Evolutionary conservation across 2,329 filamentous ascomycete species (phyloP).

Genomic region (Didymella arachidicola): DNA sequence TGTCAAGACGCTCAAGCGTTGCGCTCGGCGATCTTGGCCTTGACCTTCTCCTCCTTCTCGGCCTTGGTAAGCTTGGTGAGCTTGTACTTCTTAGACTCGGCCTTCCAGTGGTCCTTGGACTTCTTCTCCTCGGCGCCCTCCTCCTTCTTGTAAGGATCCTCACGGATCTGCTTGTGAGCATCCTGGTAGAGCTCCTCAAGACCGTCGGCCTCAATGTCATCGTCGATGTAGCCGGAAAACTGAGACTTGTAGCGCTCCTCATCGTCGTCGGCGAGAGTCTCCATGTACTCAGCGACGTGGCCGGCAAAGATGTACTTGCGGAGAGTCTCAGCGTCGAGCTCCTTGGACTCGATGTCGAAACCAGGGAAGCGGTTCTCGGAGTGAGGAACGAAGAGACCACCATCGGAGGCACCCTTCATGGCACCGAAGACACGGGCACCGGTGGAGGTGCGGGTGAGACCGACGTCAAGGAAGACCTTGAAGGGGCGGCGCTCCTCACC

Average conservation of each 20-base stretch:
- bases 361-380: conserved; percentile 99
- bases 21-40: conserved; percentile 90
- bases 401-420: conserved; percentile 99
- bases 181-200: conserved; percentile 96
- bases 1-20: conserved; percentile 53
- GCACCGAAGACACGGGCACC: conserved; percentile 99
- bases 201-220: conserved; percentile 94
- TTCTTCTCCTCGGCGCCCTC: conserved; percentile 81
- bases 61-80: conserved; percentile 79
- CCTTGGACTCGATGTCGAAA: conserved; percentile 96
- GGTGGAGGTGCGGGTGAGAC: conserved; percentile 95
- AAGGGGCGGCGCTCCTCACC: conserved; percentile 92
- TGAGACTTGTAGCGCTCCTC: conserved; percentile 99
- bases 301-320: conserved; percentile 99
- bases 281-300: conserved; percentile 99
- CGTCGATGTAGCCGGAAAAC: conserved; percentile 97
- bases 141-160: conserved; percentile 96
- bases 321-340: conserved; percentile 95
- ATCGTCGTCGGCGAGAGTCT: conserved; percentile 98
- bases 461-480: conserved; percentile 99
- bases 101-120: conserved; percentile 97
- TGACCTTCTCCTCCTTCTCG: conserved; percentile 82
- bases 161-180: conserved; percentile 95
- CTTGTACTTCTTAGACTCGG: conserved; percentile 90
- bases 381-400: conserved; percentile 96